A percentile compares a stretch with the other conserved stretches of the same genome.
phyloP scores from a whole-genome alignment of 768 basidiomycete species.

The Trametopsis cervina region DNA sequence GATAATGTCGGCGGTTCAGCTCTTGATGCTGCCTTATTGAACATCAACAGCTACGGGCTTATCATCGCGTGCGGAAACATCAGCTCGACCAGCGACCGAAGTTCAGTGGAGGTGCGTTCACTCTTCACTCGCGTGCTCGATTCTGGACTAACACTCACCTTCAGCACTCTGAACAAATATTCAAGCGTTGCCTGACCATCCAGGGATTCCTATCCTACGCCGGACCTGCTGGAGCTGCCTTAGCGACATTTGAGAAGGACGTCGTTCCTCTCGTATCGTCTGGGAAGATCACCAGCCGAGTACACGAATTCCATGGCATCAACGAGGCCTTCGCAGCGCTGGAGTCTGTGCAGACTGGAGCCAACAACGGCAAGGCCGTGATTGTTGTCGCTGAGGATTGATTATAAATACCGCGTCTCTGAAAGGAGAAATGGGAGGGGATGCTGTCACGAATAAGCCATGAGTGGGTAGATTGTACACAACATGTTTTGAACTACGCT shows the following conservation, averaged over 20 bases:
- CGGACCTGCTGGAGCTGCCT: not conserved
- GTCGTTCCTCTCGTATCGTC: not conserved
- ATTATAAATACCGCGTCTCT: not conserved
- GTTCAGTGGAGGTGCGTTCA: conserved; percentile 1
- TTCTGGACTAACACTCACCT: not conserved
- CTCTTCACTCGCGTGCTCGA: not conserved
- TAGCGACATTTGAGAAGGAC: conserved; percentile 1
- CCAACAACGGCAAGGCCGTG: conserved; percentile 7
- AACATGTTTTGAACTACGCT: too few relatives aligned
- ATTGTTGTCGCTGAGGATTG: conserved; percentile 8
- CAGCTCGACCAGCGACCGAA: not conserved
- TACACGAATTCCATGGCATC: conserved; percentile 6
- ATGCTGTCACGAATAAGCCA: too few relatives aligned
- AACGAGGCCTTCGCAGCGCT: conserved; percentile 5
- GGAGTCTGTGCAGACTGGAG: conserved; percentile 7
- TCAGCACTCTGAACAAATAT: conserved; percentile 6
- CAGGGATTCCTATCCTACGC: conserved; percentile 1
- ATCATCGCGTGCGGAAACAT: conserved; percentile 6
- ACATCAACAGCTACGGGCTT: conserved; percentile 1
- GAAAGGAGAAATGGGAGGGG: not conserved
- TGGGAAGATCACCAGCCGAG: conserved; percentile 7
- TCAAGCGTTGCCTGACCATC: conserved; percentile 4
- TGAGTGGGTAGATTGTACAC: too few relatives aligned
- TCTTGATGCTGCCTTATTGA: conserved; percentile 3
- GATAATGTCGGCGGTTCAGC: conserved; percentile 6